Base-by-base conservation (phyloP, 768 basidiomycete genomes). In the Collybia nuda region DNA sequence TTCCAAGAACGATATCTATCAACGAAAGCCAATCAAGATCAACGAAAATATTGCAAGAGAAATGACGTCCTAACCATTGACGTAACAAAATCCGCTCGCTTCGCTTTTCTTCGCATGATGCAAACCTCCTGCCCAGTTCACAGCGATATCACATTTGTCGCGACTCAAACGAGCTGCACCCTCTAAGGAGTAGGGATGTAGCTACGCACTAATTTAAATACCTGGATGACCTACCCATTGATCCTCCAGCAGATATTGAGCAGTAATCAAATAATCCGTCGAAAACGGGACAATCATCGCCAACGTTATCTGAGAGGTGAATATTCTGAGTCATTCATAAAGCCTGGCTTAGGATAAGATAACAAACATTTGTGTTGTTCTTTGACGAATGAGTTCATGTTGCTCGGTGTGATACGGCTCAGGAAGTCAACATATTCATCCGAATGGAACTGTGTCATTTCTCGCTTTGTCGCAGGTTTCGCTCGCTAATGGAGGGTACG, bases 51-150 rank as follows among this genome's bases (percentile, higher is more conserved):
- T 50, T 39, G 35, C 19, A 43, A 29, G 40, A 37, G 26, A 37
- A 35, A 59, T 76, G 36, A 52, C 18, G 5, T 40, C 48, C 53
- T 18, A 26, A 94, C 94, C 96, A 61, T 98, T 98, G 39, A 98
- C 92, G 66, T 98, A 99, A 72, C 97, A 99, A 69, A 99, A 99
- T 1, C 97, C 97, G 59, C 92, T 95, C 0, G 97, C 97, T 71
- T 99, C 97, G 39, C 93, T 93, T 76, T 98, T 99, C 74, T 98
- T 99, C 2, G 97, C 94, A 64, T 99, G 97, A 67, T 99, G 97
- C 40, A 99, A 75, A 14, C 97, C 97, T 12, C 97, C 97, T 7
- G 97, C 96, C 97, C 97, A 99, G 63, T 99, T 99, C 48, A 99
- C 85, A 2, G 97, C 97, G 58, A 98, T 98, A 67, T 99, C 97